Base-by-base conservation (phyloP, 2,329 filamentous ascomycete genomes). In the Podosphaera xanthii region DNA sequence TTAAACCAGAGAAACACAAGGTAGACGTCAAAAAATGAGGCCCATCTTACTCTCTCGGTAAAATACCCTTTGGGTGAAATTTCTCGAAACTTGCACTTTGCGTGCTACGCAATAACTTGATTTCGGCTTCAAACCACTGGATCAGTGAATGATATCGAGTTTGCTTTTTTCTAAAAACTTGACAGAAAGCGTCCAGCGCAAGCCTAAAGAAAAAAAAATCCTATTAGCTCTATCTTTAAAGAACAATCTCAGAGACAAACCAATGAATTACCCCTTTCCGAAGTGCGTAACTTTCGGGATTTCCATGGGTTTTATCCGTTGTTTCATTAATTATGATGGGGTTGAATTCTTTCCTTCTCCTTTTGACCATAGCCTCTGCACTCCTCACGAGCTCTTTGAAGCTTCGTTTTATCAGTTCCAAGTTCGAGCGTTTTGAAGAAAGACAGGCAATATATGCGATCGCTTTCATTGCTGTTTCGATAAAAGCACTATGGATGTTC, bases 401-500 rank as follows among this genome's bases (percentile, higher is more conserved):
- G 1, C 63, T 66, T 59, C 59, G 61, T 67, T 22, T 60, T 33
- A 91, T 71, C n/a, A 94, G 70, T 36, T 68, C 70, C 2, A 74
- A 67, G 5, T 75, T 70, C 2, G 85, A 86, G 63, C 78, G 79
- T 64, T 76, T 78, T 40, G 66, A 68, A 1, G 78, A 75, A 38
- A 96, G 73, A 60, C 80, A 82, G 6, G 75, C 73, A 5, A 73
- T 69, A 63, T 84, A 83, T 0, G 77, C 77, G 76, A 77, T 81
- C 73, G 79, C 79, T 72, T 91, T 94, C 72, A 80, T 81, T 7
- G 87, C 89, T 5, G 86, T 82, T 69, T 94, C 87, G 22, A 74
- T 66, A 65, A 96, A 91, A 38, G 81, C 82, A n/a, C 77, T 76
- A 66, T 83, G 79, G 2, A 96, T 73, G 64, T 92, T 94, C n/a